A percentile compares a stretch with the other conserved stretches of the same genome.
These are phyloP conservation scores for Trichophyton rubrum DNA, from an alignment of 2,329 filamentous ascomycete genomes.

Conservation along the genomic window DNA sequence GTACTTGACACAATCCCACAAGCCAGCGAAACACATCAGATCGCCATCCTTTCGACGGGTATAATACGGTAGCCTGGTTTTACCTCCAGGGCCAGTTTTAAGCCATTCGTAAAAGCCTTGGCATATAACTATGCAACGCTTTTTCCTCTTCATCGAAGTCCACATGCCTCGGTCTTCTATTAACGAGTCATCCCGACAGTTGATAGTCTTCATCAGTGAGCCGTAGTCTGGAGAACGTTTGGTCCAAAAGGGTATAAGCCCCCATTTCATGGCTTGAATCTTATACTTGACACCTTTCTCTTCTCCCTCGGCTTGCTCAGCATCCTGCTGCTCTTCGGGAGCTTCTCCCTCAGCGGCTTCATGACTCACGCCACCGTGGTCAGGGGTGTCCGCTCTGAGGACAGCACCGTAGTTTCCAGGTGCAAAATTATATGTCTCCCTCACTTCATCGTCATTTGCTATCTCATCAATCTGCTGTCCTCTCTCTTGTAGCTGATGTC, in stretches of 20 bases:
- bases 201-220: slow-evolving; percentile 76
- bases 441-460: slow-evolving; percentile 56
- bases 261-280: slow-evolving; percentile 92
- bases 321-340: slow-evolving; percentile 15
- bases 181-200: slow-evolving; percentile 84
- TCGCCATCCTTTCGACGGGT: slow-evolving; percentile 68
- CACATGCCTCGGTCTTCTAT: slow-evolving; percentile 69
- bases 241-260: slow-evolving; percentile 85
- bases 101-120: slow-evolving; percentile 97
- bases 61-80: slow-evolving; percentile 75
- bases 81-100: slow-evolving; percentile 56
- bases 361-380: slow-evolving; percentile 38
- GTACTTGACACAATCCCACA: slow-evolving; percentile 81
- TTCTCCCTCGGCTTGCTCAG: slow-evolving; percentile 14
- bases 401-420: slow-evolving; percentile 77
- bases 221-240: slow-evolving; percentile 69
- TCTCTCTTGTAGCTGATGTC: slow-evolving; percentile 58
- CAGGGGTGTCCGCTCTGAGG: slow-evolving; percentile 62
- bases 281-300: slow-evolving; percentile 48
- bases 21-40: slow-evolving; percentile 76
- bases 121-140: slow-evolving; percentile 75
- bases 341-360: slow-evolving; percentile 20
- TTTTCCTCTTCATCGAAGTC: slow-evolving; percentile 78
- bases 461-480: slow-evolving; percentile 60
- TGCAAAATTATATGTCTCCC: slow-evolving; percentile 84